These are phyloP conservation scores for Ophiosphaerella narmari DNA, from an alignment of 2,329 filamentous ascomycete genomes.

Conservation along the genomic window DNA sequence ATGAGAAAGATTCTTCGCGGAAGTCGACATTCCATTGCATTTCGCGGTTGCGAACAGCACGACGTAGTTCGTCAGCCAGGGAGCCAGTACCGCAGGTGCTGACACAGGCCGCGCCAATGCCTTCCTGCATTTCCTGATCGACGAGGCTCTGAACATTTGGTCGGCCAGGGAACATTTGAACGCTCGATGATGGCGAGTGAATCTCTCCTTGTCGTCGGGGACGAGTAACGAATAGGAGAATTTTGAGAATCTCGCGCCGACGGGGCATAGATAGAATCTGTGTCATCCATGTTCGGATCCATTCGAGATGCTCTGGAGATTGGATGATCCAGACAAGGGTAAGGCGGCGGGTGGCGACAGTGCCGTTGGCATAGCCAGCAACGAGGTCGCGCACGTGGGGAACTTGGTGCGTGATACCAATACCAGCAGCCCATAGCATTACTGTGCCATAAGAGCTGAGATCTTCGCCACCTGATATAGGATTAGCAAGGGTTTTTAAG, in stretches of 20 bases:
- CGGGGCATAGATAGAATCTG: conserved; percentile 79
- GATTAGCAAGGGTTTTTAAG: conserved; percentile 29
- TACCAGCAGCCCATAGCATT: conserved; percentile 87
- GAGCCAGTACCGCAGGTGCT: conserved; percentile 77
- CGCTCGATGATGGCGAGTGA: conserved; percentile 73
- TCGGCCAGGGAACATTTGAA: conserved; percentile 90
- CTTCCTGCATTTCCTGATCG: conserved; percentile 77
- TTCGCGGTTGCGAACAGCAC: conserved; percentile 68
- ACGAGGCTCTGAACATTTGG: conserved; percentile 83
- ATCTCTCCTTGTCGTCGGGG: conserved; percentile 82
- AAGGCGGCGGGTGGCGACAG: conserved; percentile 78
- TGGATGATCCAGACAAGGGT: conserved; percentile 93
- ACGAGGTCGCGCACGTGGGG: conserved; percentile 77
- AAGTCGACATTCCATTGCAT: conserved; percentile 73
- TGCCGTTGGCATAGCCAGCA: conserved; percentile 64
- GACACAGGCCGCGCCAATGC: conserved; percentile 87
- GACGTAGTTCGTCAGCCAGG: conserved; percentile 74
- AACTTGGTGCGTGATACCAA: conserved; percentile 94
- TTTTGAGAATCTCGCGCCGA: conserved; percentile 79
- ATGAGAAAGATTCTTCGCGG: conserved; percentile 76
- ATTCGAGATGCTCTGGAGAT: conserved; percentile 85
- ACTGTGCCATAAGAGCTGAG: conserved; percentile 92
- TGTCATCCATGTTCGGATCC: conserved; percentile 92
- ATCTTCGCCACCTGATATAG: conserved; percentile 67
- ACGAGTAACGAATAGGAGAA: conserved; percentile 88